A percentile compares a stretch with the other conserved stretches of the same genome.
These are phyloP conservation scores for Tylopilus balloui DNA, from an alignment of 768 basidiomycete species.

Conservation along the genomic window DNA sequence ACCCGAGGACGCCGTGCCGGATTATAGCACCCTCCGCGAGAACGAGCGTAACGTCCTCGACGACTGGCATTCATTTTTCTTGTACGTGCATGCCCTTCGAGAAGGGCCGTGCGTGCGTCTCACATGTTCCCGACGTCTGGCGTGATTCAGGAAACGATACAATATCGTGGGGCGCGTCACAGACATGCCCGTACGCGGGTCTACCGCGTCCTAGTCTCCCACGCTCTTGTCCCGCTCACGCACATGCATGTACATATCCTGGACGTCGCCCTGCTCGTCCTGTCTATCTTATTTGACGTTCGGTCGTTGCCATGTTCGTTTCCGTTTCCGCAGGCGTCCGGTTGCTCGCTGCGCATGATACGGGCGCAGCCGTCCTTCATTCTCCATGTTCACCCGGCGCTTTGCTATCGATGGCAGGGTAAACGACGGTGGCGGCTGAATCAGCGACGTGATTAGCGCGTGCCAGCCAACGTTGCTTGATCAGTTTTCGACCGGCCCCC, in stretches of 20 bases:
- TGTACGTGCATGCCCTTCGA: too few relatives aligned
- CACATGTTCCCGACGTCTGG: too few relatives aligned
- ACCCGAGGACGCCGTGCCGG: conserved; percentile 78
- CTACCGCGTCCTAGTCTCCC: neutral
- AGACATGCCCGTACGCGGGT: conserved; percentile 40
- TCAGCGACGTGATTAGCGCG: too few relatives aligned
- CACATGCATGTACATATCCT: too few relatives aligned
- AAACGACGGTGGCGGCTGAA: too few relatives aligned
- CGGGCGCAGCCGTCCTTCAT: neutral
- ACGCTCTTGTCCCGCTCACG: too few relatives aligned
- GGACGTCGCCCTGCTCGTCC: too few relatives aligned
- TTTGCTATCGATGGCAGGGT: too few relatives aligned
- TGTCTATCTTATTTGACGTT: too few relatives aligned
- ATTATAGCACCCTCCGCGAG: conserved; percentile 72
- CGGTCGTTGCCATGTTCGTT: neutral
- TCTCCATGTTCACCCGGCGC: neutral
- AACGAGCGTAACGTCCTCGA: conserved; percentile 75
- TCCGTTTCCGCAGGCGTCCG: neutral
- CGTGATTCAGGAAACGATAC: conserved; percentile 86
- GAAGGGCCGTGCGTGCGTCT: too few relatives aligned
- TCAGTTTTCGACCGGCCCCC: neutral
- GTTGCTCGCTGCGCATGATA: neutral
- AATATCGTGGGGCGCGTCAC: conserved; percentile 76
- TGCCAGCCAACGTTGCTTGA: neutral
- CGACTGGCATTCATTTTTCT: conserved; percentile 88